Evolutionary conservation across 495 filamentous ascomycete genomes (phyloP), one percentile per base, ranked within the genome.

Genomic region (Penicillium parvum): DNA sequence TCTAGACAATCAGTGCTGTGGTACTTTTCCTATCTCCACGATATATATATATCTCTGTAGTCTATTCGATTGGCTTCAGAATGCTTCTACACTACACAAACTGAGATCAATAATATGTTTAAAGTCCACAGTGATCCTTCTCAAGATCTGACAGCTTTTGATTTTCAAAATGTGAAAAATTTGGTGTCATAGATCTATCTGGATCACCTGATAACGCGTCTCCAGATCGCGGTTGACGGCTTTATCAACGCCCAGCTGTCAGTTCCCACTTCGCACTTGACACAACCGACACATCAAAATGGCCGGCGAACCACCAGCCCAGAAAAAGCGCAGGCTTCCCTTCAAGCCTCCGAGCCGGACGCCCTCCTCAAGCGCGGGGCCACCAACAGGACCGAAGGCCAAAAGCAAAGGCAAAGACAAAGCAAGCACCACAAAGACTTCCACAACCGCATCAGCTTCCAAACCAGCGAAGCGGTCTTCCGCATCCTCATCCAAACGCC

Each of bases 271-370:
- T n/a, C 25, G 22, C 10, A 29, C 14, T 11, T 7, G 1, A 2
- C 22, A 2, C 15, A 25, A 45, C 27, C 12, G 21, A 43, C 12
- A 11, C 12, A 30, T 17, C 18, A 61, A 21, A n/a, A 71, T 73
- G 66, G 50, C 66, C 7, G 57, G 59, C 11, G 66, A 71, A 47
- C 51, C 60, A 17, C 57, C 64, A 1, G 37, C 61, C 3, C 55
- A 65, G 29, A 76, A 78, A 43, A 66, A 66, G 32, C 63, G 68
- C 30, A 59, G 46, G 6, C 64, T 73, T 10, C 66, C 73, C 16
- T 77, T 77, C 63, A 77, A 74, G 14, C 73, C 73, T n/a, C 73
- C 74, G 1, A 64, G 66, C 38, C 65, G 63, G 32, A 52, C 67
- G 9, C 22, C 53, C 25, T 36, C 41, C 14, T 36, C 30, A 21